Conservation (phyloP, 2,329 filamentous ascomycete species). For the Botrytis cinerea region DNA sequence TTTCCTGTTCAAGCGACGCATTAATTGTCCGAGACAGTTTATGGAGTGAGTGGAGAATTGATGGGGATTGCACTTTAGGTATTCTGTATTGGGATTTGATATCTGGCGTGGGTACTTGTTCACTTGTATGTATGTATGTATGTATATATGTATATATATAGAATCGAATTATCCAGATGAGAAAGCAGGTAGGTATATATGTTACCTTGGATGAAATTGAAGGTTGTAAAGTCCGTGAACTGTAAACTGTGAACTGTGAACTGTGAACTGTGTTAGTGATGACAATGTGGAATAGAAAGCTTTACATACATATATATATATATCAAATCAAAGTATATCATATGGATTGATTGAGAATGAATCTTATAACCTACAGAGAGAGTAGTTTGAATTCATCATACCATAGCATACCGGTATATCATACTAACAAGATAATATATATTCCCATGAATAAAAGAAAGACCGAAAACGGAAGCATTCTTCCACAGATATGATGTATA, state of each 20-base stretch:
- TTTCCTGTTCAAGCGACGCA: not conserved
- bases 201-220: not conserved
- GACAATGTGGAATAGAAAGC: not conserved
- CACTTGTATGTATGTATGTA: no score
- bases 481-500: no score
- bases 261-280: no score
- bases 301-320: not conserved
- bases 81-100: not conserved
- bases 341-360: not conserved
- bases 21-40: not conserved
- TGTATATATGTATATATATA: no score
- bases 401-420: no score
- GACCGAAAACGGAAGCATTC: no score
- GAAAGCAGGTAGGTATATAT: no score
- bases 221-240: not conserved
- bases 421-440: no score
- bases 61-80: not conserved
- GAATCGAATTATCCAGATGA: not conserved
- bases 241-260: no score
- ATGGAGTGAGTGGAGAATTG: not conserved
- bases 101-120: not conserved
- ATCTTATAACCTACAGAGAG: not conserved
- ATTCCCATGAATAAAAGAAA: no score
- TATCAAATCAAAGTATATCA: not conserved
- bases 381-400: no score